Evolutionary conservation across 2,329 filamentous ascomycete genomes (phyloP), one percentile per base, ranked within the genome.

Genomic region (Curvularia verruculosa): DNA sequence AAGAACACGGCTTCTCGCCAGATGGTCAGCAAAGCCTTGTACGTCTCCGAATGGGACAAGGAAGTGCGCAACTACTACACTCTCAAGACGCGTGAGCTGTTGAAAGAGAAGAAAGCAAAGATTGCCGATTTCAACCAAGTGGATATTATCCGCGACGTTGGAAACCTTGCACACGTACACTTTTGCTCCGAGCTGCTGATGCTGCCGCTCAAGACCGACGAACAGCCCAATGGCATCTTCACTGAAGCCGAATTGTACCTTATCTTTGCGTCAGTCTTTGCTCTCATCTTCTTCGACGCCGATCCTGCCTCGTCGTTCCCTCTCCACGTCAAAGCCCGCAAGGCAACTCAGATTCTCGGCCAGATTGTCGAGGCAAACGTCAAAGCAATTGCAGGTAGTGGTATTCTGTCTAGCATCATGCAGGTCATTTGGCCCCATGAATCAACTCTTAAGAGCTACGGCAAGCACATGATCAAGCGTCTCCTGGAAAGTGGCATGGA

Each of bases 51-150:
- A 19, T 91, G 89, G 85, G 77, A 84, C 29, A 76, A 79, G n/a
- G 81, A 87, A 37, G 80, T 92, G 62, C 87, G 87, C 75, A 71
- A 76, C 0, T 94, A 92, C 71, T 94, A 91, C 74, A 80, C 86
- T 3, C 75, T 82, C 13, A 87, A 84, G 10, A 88, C 87, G 0
- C 77, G 85, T 49, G 78, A 83, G 26, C 80, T 95, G 2, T 80
- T 96, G 19, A 72, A 78, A 0, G 81, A 86, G 26, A 90, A 91
- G 72, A 85, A 84, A 41, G 90, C 86, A 74, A 83, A 81, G 54
- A 81, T 93, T 26, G 83, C 80, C 3, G 83, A 83, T 8, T 81
- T 82, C 53, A 84, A 84, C 50, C 87, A 91, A 70, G 83, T 92
- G 39, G 91, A 95, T 65, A 81, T 93, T 82, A 83, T 84, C 31